Percentiles rank a stretch among this genome's conserved stretches.
These are phyloP conservation scores for Saposhnikovia divaricata DNA, from an alignment of 129 eudicot genomes.

Conservation along the genomic window DNA sequence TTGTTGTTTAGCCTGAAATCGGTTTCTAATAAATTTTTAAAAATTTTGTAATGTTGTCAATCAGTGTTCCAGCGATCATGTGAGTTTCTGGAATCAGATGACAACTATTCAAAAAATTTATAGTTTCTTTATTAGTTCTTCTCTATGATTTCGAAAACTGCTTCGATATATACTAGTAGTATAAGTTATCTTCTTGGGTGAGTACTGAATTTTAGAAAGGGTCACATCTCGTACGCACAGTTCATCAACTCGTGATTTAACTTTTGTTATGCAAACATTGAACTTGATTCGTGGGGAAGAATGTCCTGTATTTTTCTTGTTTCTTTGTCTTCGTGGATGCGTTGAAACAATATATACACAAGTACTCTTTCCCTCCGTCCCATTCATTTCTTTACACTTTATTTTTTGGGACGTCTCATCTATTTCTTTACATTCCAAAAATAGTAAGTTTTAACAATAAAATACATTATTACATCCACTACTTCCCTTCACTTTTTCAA, in stretches of 20 bases:
- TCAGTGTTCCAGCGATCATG: not conserved
- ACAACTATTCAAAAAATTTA: not conserved
- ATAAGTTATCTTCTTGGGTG: not conserved
- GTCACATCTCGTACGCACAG: not conserved
- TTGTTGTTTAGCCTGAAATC: not conserved
- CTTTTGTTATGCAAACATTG: not conserved
- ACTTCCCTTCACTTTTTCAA: no score
- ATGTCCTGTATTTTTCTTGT: not conserved
- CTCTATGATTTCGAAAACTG: not conserved
- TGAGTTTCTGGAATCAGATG: not conserved
- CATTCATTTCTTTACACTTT: no score
- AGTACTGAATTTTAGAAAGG: not conserved
- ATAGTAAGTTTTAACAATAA: no score
- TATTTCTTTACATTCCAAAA: no score
- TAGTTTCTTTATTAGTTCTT: not conserved
- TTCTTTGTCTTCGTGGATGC: not conserved
- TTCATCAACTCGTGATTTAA: not conserved
- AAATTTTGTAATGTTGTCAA: not conserved
- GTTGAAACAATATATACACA: no score
- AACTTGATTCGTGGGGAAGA: not conserved
- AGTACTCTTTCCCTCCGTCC: no score
- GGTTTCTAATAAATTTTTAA: not conserved
- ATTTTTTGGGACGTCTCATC: no score
- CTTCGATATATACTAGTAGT: not conserved
- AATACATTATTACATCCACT: no score